Evolutionary conservation across 2,329 filamentous ascomycete genomes (phyloP).

Genomic region (Herpotrichia juniperi): DNA sequence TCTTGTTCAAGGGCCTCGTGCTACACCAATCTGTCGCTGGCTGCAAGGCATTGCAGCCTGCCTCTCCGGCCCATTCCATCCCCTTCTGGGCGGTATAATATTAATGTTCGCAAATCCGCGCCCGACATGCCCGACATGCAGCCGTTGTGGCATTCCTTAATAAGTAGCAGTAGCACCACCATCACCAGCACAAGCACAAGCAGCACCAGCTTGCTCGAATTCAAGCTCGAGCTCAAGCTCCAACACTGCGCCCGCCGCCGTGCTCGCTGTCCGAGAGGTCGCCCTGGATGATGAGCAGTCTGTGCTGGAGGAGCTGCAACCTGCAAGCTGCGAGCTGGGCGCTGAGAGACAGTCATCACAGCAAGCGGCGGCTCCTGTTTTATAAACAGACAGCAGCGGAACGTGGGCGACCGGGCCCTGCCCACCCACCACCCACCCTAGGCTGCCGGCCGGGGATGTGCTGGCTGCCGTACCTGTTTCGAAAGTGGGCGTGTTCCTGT

Average conservation of each 20-base stretch:
- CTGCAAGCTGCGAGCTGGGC: neutral
- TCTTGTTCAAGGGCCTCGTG: constrained; percentile 30
- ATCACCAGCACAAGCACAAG: too few relatives aligned
- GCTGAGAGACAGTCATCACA: neutral
- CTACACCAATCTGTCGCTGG: constrained; percentile 32
- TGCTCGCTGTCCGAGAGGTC: neutral
- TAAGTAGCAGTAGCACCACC: too few relatives aligned
- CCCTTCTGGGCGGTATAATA: constrained; percentile 7
- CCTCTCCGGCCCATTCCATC: constrained; percentile 25
- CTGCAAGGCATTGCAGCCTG: constrained; percentile 34
- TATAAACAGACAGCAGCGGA: constrained; percentile 1
- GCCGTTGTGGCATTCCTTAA: neutral
- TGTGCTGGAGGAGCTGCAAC: neutral
- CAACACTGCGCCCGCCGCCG: neutral
- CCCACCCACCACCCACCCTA: constrained; percentile 12
- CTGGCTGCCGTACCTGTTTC: constrained; percentile 45
- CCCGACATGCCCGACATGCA: neutral
- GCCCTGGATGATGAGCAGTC: neutral
- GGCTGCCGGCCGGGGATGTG: constrained; percentile 17
- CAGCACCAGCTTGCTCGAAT: neutral
- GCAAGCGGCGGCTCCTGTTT: constrained; percentile 1
- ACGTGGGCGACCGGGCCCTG: constrained; percentile 26
- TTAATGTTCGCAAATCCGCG: constrained; percentile 1
- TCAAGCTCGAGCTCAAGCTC: neutral
- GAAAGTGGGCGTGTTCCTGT: constrained; percentile 26